These are phyloP conservation scores for Sphagnum tenellum DNA, from an alignment of 225 moss, liverwort and hornwort genomes.

Conservation along the genomic window DNA sequence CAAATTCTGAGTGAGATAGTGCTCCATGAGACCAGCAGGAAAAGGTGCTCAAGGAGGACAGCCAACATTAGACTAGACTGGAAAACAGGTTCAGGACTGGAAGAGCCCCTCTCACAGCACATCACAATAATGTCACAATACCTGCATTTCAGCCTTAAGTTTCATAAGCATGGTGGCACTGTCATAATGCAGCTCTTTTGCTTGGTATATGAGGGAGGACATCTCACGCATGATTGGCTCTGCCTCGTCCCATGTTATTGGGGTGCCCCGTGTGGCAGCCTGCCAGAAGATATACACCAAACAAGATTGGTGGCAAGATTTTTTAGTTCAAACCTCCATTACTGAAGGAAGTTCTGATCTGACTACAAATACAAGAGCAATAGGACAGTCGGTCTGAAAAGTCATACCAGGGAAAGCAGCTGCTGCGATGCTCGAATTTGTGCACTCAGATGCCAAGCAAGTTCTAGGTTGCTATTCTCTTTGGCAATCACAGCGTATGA, in stretches of 20 bases:
- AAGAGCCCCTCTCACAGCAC: no score
- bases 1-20: no score
- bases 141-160: slow-evolving; percentile 45
- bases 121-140: neutral
- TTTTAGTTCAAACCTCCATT: no score
- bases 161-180: slow-evolving; percentile 62
- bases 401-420: slow-evolving; percentile 17
- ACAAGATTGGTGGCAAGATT: no score
- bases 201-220: slow-evolving; percentile 28
- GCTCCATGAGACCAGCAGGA: no score
- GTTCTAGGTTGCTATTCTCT: slow-evolving; percentile 33
- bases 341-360: no score
- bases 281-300: neutral
- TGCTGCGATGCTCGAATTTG: slow-evolving; percentile 43
- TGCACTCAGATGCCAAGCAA: slow-evolving; percentile 57
- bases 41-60: no score
- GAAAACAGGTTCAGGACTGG: no score
- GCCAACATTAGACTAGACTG: no score
- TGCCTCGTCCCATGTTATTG: slow-evolving; percentile 21
- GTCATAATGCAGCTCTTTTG: slow-evolving; percentile 52
- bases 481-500: slow-evolving; percentile 51
- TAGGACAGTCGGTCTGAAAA: no score
- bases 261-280: slow-evolving; percentile 23
- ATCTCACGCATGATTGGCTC: slow-evolving; percentile 30
- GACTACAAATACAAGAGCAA: no score